Evolutionary conservation across 129 eudicot genomes (phyloP), one percentile per base, ranked within the genome.

Genomic region (Kitagawia praeruptora): DNA sequence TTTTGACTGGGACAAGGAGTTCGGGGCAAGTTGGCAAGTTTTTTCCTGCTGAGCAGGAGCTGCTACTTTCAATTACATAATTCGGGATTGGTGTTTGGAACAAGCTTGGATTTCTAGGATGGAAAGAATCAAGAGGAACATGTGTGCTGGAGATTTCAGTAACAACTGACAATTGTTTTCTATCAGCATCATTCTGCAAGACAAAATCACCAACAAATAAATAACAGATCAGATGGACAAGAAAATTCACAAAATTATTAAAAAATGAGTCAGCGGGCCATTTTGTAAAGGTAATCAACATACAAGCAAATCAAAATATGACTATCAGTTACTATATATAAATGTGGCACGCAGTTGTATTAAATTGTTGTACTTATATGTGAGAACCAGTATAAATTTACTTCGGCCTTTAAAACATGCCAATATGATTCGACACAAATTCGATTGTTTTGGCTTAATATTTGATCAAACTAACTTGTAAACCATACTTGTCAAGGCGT

Each of bases 51-150:
- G 96, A 89, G 83, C 87, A 82, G 61, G 96, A 86, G 70, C 84
- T 80, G 77, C 86, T 87, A 82, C 90, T 87, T 83, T 93, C 98
- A 9, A 89, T 87, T 46, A 91, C 97, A 4, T 93, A 91, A 56
- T 81, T 85, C 4, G 97, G 92, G 85, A 92, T 89, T 21, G 87
- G 88, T 71, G 89, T 82, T 74, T 87, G 97, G 74, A 89, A 88
- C 6, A 45, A 42, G 48, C 73, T 47, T 8, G 80, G 28, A 38
- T 61, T 83, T 66, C 53, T 64, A 27, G 40, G 48, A 42, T 71
- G 63, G 4, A 80, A 45, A 71, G 34, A 78, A 49, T 83, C 42
- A 38, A 8, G 61, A 47, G 15, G 71, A 42, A 67, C 27, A 54
- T 25, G 31, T 28, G 80, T 79, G 56, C 63, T 75, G 53, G 84